A percentile compares a stretch with the other conserved stretches of the same genome.
Conservation (phyloP, 305 asterid species). For the Fraxinus greggii region DNA sequence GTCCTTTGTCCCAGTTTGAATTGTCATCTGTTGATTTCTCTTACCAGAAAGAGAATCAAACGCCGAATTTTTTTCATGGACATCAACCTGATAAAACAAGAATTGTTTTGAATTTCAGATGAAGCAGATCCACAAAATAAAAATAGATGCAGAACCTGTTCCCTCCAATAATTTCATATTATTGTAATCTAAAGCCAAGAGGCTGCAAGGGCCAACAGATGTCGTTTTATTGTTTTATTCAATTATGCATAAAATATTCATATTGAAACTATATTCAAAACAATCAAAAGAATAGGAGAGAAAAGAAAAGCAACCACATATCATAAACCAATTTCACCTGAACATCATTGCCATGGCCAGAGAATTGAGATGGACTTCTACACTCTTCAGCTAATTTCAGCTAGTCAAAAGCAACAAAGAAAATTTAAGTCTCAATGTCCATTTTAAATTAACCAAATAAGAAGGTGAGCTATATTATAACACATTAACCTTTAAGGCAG, state of each 20-base stretch:
- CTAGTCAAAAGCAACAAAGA: constrained; percentile 43
- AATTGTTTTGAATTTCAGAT: constrained; percentile 22
- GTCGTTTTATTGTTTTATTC: not conserved
- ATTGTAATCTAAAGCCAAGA: not conserved
- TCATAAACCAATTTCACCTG: constrained; percentile 44
- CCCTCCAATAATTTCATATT: constrained; percentile 8
- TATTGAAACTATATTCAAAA: not conserved
- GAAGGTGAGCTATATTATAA: not conserved
- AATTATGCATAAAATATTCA: not conserved
- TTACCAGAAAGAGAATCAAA: constrained; percentile 41
- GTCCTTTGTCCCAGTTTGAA: constrained; percentile 37
- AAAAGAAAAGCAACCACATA: constrained; percentile 11
- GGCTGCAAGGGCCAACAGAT: not conserved
- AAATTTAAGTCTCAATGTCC: constrained; percentile 13
- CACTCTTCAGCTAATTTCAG: constrained; percentile 63
- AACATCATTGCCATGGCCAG: constrained; percentile 34
- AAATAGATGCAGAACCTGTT: not conserved
- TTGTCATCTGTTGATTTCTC: constrained; percentile 41
- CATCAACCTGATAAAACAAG: constrained; percentile 43
- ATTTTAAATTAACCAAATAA: not conserved
- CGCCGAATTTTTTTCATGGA: constrained; percentile 41
- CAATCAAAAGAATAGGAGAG: not conserved
- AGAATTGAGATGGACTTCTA: constrained; percentile 41
- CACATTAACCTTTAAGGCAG: constrained; percentile 21
- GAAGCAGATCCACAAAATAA: constrained; percentile 25